A percentile compares a stretch with the other conserved stretches of the same genome.
These are phyloP conservation scores for Gymnopilus junonius DNA, from an alignment of 768 basidiomycete genomes.

Conservation along the genomic window DNA sequence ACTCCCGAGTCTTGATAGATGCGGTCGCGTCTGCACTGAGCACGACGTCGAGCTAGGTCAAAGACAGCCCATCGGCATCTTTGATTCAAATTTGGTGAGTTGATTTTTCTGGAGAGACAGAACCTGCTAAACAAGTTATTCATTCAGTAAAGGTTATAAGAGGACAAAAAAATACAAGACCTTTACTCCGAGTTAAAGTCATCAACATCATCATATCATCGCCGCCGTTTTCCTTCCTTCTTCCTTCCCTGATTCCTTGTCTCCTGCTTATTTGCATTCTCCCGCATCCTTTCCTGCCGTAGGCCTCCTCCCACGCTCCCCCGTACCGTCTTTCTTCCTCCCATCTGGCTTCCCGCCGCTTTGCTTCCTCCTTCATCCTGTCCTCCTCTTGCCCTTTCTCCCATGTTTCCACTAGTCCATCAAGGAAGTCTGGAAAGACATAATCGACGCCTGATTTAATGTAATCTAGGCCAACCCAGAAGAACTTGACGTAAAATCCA, in stretches of 20 bases:
- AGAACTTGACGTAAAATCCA: conserved; percentile 41
- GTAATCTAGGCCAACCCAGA: conserved; percentile 31
- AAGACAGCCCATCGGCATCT: no score
- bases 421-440: conserved; percentile 18
- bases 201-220: background rate
- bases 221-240: background rate
- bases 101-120: background rate
- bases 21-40: no score
- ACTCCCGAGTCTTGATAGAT: no score
- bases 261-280: background rate
- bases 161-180: background rate
- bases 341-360: no score
- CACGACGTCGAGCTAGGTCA: no score
- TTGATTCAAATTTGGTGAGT: no score
- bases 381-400: conserved; percentile 7
- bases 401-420: conserved; percentile 12
- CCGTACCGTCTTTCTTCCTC: background rate
- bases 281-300: background rate
- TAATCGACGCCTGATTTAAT: conserved; percentile 23
- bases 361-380: background rate
- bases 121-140: background rate
- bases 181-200: background rate
- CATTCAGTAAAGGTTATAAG: background rate
- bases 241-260: background rate
- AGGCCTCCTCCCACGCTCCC: background rate